A percentile compares a stretch with the other conserved stretches of the same genome.
Conservation (phyloP, 2,329 filamentous ascomycete species). For the Hysterium pulicare region DNA sequence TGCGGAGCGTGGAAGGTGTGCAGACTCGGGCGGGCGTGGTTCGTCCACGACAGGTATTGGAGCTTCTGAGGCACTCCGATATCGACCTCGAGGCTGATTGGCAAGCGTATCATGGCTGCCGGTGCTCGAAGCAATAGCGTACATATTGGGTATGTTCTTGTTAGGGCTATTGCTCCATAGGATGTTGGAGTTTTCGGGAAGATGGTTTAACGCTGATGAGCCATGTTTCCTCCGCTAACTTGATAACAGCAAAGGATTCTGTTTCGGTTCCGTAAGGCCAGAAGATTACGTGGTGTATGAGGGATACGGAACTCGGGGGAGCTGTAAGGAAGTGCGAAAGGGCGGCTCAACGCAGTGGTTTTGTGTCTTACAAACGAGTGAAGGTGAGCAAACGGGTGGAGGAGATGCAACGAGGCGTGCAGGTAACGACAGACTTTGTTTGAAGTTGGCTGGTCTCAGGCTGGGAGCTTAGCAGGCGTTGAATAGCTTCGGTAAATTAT, state of each 20-base stretch:
- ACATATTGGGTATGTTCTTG: constrained; percentile 22
- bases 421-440: constrained; percentile 1
- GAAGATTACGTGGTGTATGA: too few relatives aligned
- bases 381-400: background rate
- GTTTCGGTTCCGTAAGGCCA: too few relatives aligned
- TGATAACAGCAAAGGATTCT: too few relatives aligned
- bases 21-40: constrained; percentile 20
- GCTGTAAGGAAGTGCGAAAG: background rate
- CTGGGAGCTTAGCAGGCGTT: background rate
- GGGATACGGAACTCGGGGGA: background rate
- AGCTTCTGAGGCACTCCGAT: constrained; percentile 31
- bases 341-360: background rate
- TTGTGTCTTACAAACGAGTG: background rate
- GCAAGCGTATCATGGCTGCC: constrained; percentile 29
- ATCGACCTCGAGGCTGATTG: constrained; percentile 27
- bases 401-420: background rate
- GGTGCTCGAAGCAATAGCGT: constrained; percentile 27
- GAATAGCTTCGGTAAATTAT: constrained; percentile 20
- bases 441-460: background rate
- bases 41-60: constrained; percentile 15
- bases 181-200: background rate
- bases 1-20: constrained; percentile 36
- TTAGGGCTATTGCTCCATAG: background rate
- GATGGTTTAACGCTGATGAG: background rate
- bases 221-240: constrained; percentile 1